Base-by-base conservation (phyloP, 345 rosid species). In the Geranium rotundifolium region DNA sequence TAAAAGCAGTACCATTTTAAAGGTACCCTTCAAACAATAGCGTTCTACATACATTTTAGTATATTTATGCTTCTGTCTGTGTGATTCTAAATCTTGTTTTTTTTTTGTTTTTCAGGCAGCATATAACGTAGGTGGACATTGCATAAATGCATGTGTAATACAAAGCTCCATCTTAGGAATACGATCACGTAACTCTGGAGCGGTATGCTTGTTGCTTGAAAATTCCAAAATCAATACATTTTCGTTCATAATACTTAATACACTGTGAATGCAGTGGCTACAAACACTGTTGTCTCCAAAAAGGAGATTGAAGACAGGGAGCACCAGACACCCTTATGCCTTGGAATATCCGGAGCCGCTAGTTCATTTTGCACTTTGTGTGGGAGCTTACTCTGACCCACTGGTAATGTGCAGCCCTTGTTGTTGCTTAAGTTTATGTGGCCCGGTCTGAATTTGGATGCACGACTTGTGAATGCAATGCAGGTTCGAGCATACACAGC, bases 291-390 rank as follows among this genome's bases (percentile, higher is more conserved):
- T 90, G 79, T 83, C 91, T 58, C 88, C 92, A 0, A 86, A 88
- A 69, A 78, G 87, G 71, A 90, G 84, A 75, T 71, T 63, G 0
- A 85, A 79, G 78, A 64, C 67, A 1, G 78, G 83, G 61, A 82
- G 70, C 71, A 62, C 56, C 6, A 72, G 77, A 61, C 97, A 90
- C 75, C 67, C 60, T 20, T 90, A 85, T 66, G 89, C 95, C 10
- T 71, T 90, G 62, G 95, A 90, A 27, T 90, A 87, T 68, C 85
- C 89, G 0, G 95, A 90, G 71, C 88, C 90, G 0, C 87, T 84
- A 41, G 92, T 87, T 68, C 95, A 87, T 75, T 90, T 90, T 71
- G 85, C 90, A 12, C 85, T 90, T 4, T 84, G 86, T 71, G 81
- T 82, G 3, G 97, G 95, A 19, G 72, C 88, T 19, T 80, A 78